These are phyloP conservation scores for Entelexis sorbosivorans DNA, from an alignment of 1,139 yeast species.

Conservation along the genomic window DNA sequence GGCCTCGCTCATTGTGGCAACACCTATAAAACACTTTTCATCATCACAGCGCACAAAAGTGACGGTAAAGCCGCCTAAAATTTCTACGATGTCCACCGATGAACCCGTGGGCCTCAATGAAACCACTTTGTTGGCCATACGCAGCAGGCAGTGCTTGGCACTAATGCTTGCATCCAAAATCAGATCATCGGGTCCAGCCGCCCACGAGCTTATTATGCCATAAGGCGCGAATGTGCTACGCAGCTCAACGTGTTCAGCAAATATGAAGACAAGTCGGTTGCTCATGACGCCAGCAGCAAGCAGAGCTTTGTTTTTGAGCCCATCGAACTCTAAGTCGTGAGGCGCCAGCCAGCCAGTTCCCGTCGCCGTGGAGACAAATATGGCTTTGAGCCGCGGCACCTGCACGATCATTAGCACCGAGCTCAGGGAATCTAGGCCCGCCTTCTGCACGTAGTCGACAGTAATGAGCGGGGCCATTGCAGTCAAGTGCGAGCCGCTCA, in stretches of 20 bases:
- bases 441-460: background rate
- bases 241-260: background rate
- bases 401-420: background rate
- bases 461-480: background rate
- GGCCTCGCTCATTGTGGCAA: background rate
- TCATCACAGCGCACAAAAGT: background rate
- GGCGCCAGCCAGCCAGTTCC: conserved; percentile 2
- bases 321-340: background rate
- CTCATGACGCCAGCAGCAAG: background rate
- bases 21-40: background rate
- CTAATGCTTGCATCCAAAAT: background rate
- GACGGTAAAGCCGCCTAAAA: background rate
- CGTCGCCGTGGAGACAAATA: background rate
- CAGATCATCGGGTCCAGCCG: background rate
- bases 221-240: background rate
- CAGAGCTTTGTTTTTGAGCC: background rate
- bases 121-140: background rate
- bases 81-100: background rate
- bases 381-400: background rate
- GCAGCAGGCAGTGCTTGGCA: background rate
- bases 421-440: background rate
- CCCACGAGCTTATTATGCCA: background rate
- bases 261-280: background rate
- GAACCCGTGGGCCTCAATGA: background rate
- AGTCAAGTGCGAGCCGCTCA: background rate